Evolutionary conservation across 192 early-diverging fungal species (phyloP), one percentile per base, ranked within the genome.

Genomic region (Chytriomyces confervae): DNA sequence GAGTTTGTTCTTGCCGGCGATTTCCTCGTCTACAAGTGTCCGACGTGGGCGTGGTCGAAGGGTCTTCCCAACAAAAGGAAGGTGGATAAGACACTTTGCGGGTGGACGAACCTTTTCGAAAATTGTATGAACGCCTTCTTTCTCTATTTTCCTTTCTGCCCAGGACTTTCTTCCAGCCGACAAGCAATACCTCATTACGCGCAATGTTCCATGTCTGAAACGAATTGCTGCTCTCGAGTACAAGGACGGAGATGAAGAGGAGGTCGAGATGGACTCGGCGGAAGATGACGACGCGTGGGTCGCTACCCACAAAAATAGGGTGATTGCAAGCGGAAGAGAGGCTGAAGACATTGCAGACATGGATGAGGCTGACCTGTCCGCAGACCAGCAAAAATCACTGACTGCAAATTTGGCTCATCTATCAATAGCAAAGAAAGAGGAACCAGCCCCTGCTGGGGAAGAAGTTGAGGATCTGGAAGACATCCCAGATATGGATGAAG

Each of bases 1-100:
- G 97, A 97, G 89, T 99, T 98, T 88, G 91, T 97, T 64, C 90
- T 91, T 45, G 97, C 97, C 6, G 98, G 98, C 45, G 98, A 99
- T 82, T 98, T 95, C 79, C 91, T 99, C 62, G 95, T 97, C 16
- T 96, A 91, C 86, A 98, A 99, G 81, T 99, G 98, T 80, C 97
- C 97, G 11, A 99, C 98, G 11, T 99, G 98, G 98, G 86, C 87
- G 69, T 99, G 98, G 93, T 84, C 86, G 64, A 84, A 78, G 36
- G 92, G 92, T 20, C 83, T 87, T 36, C 83, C 88, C 13, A 87
- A 86, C 76, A 98, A 98, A 86, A 91, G 89, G 5, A 76, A 76
- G 63, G 74, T 66, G 50, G 7, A 57, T 87, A 93, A 71, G 93
- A 94, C 69, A 95, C 95, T 80, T 80, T 96, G 67, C 89, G 89